Evolutionary conservation across 1,284 basidiomycete species (phyloP), one percentile per base, ranked within the genome.

Genomic region (Boletus semigastroideus): DNA sequence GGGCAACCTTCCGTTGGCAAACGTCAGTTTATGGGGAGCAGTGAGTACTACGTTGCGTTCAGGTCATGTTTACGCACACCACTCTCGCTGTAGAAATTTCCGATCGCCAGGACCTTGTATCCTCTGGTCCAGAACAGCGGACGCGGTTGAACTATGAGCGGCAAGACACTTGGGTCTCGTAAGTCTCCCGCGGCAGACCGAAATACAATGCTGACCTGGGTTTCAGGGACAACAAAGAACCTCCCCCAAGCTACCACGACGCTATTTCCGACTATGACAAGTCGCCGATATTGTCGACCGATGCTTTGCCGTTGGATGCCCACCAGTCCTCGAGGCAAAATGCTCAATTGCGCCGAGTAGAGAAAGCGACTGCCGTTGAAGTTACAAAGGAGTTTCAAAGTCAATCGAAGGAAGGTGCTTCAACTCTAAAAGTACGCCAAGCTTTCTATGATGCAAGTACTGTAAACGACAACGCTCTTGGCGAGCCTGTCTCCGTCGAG

Each of bases 211-310:
- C n/a, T 28, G 9, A 8, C 3, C 4, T 5, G n/a, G 4, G 12
- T 9, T 5, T 19, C 16, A 44, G 54, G 8, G 50, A 51, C 17
- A 20, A 16, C 9, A 40, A 50, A 7, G 52, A 50, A 17, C 46
- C 48, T 36, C 52, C 52, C 5, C 61, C 52, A n/a, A 61, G 49
- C 22, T 59, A 61, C 12, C n/a, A 63, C 20, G 56, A 61, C 9
- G 37, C 28, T 10, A 12, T 42, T 28, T 39, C 44, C 16, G 6
- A 37, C 16, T 22, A 37, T 12, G 10, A 47, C 2, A 0, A n/a
- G 13, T 37, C 20, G 6, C 11, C 30, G 12, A 10, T 39, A 17
- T 12, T 30, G 2, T 6, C 40, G 5, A 27, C 22, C 27, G 38
- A 38, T 17, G 20, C 10, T 9, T 19, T 36, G 3, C 1, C 31